These are phyloP conservation scores for Fusarium sp. DNA, from an alignment of 2,329 filamentous ascomycete genomes.

Conservation along the genomic window DNA sequence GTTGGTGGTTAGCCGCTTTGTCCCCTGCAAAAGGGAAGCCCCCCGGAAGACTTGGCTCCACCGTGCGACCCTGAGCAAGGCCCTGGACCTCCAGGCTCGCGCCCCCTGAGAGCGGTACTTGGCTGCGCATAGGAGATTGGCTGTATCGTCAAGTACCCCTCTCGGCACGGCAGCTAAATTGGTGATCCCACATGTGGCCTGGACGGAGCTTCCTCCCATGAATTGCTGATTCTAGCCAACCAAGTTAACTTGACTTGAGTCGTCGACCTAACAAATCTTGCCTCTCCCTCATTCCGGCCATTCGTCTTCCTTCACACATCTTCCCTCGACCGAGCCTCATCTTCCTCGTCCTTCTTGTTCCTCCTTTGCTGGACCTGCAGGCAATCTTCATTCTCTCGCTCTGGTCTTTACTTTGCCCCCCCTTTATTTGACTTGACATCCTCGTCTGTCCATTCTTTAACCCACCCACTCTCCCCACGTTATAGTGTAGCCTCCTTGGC, in stretches of 20 bases:
- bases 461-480: slow-evolving; percentile 16
- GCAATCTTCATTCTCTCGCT: not conserved
- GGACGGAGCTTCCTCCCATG: slow-evolving; percentile 2
- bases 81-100: not conserved
- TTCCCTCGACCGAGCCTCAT: slow-evolving; percentile 1
- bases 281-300: slow-evolving; percentile 32
- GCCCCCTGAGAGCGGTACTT: slow-evolving; percentile 32
- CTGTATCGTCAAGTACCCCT: not conserved
- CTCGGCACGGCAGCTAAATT: slow-evolving; percentile 36
- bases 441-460: slow-evolving; percentile 40
- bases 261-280: slow-evolving; percentile 8
- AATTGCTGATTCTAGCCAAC: slow-evolving; percentile 6
- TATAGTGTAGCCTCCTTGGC: slow-evolving; percentile 24
- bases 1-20: slow-evolving; percentile 4
- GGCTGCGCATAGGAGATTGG: not conserved
- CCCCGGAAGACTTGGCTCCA: slow-evolving; percentile 9
- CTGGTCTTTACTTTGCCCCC: slow-evolving; percentile 10
- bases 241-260: not conserved
- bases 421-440: slow-evolving; percentile 33
- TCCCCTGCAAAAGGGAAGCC: slow-evolving; percentile 5
- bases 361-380: not conserved
- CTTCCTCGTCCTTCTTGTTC: not conserved
- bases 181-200: slow-evolving; percentile 35
- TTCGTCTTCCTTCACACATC: slow-evolving; percentile 19
- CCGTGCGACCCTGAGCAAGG: slow-evolving; percentile 24